Evolutionary conservation across 1,284 basidiomycete species (phyloP), one percentile per base, ranked within the genome.

Genomic region (Flammula alnicola): DNA sequence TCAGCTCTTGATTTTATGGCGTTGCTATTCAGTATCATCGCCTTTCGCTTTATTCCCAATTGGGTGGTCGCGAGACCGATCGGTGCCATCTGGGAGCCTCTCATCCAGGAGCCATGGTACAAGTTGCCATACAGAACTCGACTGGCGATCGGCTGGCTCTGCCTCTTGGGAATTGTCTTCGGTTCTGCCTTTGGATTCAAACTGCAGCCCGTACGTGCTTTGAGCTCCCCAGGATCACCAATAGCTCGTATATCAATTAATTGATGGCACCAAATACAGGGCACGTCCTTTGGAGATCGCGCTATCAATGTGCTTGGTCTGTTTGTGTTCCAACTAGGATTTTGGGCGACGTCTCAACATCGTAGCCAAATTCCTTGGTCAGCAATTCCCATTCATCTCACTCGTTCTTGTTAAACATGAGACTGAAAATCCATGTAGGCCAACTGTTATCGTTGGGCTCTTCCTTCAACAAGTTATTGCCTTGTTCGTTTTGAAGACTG

Each of bases 141-240:
- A 16, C 71, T 90, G 26, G 62, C 74, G 11, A 64, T 88, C 38
- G 91, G 91, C 47, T 91, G 87, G 87, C 63, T 88, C 20, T 81
- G 79, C 52, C 79, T 93, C 31, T 63, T 93, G 39, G 88, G 63
- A 14, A 83, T 92, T 51, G 74, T 92, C 39, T 85, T 93, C 52
- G 91, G 89, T 44, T 91, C 88, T 12, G 90, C 88, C 0, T 93
- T 91, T 63, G 91, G 91, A n/a, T 89, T 92, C 72, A 69, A 73
- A 23, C 75, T 88, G 31, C 68, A 78, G 45, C 68, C 63, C 46
- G 88, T 88, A 61, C 38, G 79, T 68, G 20, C 51, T 49, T 30
- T 33, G 36, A 19, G 8, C 36, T 27, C 22, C 6, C 5, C 30
- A n/a, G n/a, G n/a, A n/a, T n/a, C n/a, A n/a, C n/a, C n/a, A n/a